A percentile compares a stretch with the other conserved stretches of the same genome.
Evolutionary conservation across 108 stramenopile species (phyloP).

Genomic region (Thalassiosira profunda): DNA sequence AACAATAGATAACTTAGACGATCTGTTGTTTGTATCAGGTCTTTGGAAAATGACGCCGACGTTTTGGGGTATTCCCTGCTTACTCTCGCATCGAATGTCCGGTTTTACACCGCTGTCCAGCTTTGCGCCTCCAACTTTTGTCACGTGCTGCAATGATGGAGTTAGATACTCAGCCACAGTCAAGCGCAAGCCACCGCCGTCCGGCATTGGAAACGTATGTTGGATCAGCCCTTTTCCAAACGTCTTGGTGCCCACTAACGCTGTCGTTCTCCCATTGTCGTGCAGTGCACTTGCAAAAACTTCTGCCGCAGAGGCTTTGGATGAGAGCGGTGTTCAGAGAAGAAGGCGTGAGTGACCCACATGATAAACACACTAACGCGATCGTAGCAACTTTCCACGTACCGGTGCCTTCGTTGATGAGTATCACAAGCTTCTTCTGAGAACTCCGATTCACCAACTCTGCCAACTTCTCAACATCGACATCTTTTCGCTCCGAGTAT

Average conservation of each 20-base stretch:
- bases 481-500: background rate
- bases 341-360: background rate
- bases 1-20: too few relatives aligned
- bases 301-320: constrained; percentile 82
- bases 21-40: too few relatives aligned
- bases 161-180: constrained; percentile 90
- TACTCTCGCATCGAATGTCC: constrained; percentile 68
- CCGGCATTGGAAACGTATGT: constrained; percentile 92
- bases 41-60: too few relatives aligned
- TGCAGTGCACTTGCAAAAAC: constrained; percentile 80
- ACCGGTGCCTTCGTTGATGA: constrained; percentile 88
- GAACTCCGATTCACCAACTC: constrained; percentile 17
- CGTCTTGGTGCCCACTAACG: constrained; percentile 74
- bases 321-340: background rate
- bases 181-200: constrained; percentile 84
- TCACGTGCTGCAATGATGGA: constrained; percentile 78
- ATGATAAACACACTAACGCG: background rate
- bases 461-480: constrained; percentile 32
- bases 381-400: background rate
- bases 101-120: constrained; percentile 80
- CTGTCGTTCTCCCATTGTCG: constrained; percentile 82
- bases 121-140: constrained; percentile 64
- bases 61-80: constrained; percentile 79
- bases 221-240: constrained; percentile 86
- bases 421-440: constrained; percentile 75